Percentiles rank a stretch among this genome's conserved stretches.
These are phyloP conservation scores for Cladosporium colombiae DNA, from an alignment of 2,329 filamentous ascomycete genomes.

Conservation along the genomic window DNA sequence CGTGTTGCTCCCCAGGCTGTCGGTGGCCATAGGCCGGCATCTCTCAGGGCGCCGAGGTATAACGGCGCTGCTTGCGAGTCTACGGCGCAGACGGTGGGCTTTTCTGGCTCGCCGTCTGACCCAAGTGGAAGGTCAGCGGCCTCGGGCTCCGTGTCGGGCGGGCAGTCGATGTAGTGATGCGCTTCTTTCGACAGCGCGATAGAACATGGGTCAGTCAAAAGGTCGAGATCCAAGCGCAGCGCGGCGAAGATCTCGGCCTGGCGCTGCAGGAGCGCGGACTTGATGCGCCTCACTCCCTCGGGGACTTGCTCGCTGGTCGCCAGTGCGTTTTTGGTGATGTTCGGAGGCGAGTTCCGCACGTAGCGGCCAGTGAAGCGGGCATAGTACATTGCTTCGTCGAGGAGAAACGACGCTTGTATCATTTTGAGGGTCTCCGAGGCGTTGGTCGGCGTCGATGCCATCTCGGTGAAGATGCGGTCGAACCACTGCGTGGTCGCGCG, in stretches of 20 bases:
- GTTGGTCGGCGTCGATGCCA: constrained; percentile 3
- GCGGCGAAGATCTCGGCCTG: constrained; percentile 18
- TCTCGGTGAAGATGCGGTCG: constrained; percentile 31
- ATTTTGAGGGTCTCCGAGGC: constrained; percentile 23
- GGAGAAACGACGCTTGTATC: constrained; percentile 30
- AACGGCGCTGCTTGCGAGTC: constrained; percentile 27
- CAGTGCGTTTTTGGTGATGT: constrained; percentile 5
- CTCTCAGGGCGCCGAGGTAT: constrained; percentile 32
- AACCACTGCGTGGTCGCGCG: constrained; percentile 31
- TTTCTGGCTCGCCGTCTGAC: constrained; percentile 2
- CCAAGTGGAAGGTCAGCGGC: constrained; percentile 17
- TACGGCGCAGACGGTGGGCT: constrained; percentile 26
- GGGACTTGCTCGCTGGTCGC: not conserved
- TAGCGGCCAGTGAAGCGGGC: constrained; percentile 32
- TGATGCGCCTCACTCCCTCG: constrained; percentile 6
- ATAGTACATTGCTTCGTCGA: constrained; percentile 35
- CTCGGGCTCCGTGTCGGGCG: constrained; percentile 30
- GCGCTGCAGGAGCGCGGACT: not conserved
- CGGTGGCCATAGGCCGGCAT: constrained; percentile 33
- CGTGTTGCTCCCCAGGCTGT: constrained; percentile 25
- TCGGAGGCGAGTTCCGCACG: constrained; percentile 22
- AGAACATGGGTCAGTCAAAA: constrained; percentile 30
- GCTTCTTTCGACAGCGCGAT: constrained; percentile 28
- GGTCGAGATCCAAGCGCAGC: constrained; percentile 30
- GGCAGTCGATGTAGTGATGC: constrained; percentile 33